Evolutionary conservation across 139 green algal genomes (phyloP), one percentile per base, ranked within the genome.

Genomic region (Zygnema circumcarinatum): DNA sequence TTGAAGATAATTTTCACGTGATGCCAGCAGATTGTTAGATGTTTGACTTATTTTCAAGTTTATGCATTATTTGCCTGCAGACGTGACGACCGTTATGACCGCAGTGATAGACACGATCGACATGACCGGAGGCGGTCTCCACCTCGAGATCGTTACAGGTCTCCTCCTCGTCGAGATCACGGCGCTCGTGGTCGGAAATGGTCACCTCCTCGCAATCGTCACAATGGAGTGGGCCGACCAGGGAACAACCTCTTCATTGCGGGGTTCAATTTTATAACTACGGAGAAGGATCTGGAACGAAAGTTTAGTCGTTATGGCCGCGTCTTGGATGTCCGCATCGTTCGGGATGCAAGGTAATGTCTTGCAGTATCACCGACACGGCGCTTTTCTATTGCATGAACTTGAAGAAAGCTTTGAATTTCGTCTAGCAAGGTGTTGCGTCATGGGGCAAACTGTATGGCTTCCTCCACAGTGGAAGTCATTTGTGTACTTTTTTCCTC

Each of bases 211-310:
- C 80, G 80, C 36, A 41, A 84, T 41, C 80, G 80, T 83, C 62
- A 40, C 32, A 87, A 84, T 36, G 80, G 80, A 21, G 73, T 41
- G 3, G 35, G 39, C 32, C 82, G 35, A 11, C 80, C 80, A 41
- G 80, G 80, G 36, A 87, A 87, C 80, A 87, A 80, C 38, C 38
- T 87, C 21, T 87, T 87, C 84, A 73, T 87, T 35, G 80, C 80
- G 7, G 80, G 80, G 11, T 87, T 87, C 74, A 87, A 87, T 21
- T 87, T 87, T 21, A 87, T 87, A 67, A 87, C 80, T 21, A 87
- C 31, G 7, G 80, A 87, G 11, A 84, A 85, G 69, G 80, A 87
- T 83, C 21, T 87, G 31, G 80, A 87, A 7, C 67, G 80, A 21
- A 87, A 87, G 73, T 87, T 87, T 11, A 22, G 3, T 7, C 35